phyloP scores from a whole-genome alignment of 176 grass and related monocot genomes.

The Musa schizocarpa region DNA sequence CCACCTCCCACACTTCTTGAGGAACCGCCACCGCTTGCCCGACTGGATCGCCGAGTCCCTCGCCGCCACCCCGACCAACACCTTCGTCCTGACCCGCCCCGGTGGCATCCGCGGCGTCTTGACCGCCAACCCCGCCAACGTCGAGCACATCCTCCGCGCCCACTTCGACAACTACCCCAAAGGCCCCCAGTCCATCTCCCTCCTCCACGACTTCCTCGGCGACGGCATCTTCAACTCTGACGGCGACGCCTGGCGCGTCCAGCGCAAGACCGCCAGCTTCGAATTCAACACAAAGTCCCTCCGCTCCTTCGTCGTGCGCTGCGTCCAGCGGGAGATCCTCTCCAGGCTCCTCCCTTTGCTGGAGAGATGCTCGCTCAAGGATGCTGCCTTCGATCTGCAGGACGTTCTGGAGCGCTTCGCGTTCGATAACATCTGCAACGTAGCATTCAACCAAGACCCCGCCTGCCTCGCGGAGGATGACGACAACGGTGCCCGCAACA shows the following conservation, averaged over 20 bases:
- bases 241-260: conserved; percentile 40
- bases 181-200: conserved; percentile 21
- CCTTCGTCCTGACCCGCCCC: conserved; percentile 36
- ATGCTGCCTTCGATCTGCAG: neutral
- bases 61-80: conserved; percentile 24
- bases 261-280: conserved; percentile 67
- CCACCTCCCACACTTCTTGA: conserved; percentile 51
- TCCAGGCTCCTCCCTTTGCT: conserved; percentile 29
- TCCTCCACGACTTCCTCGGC: conserved; percentile 58
- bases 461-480: neutral
- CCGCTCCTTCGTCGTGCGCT: conserved; percentile 43
- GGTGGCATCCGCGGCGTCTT: conserved; percentile 40
- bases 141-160: conserved; percentile 27
- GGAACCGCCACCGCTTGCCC: conserved; percentile 41
- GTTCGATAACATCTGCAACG: conserved; percentile 4
- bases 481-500: neutral
- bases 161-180: conserved; percentile 51
- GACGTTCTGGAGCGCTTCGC: conserved; percentile 1
- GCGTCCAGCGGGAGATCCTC: conserved; percentile 52
- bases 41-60: conserved; percentile 47
- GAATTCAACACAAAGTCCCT: conserved; percentile 68
- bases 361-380: neutral
- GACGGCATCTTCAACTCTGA: conserved; percentile 61
- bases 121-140: conserved; percentile 29
- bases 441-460: neutral